These are phyloP conservation scores for Aspergillus sp. DNA, from an alignment of 2,329 filamentous ascomycete species.

Conservation along the genomic window DNA sequence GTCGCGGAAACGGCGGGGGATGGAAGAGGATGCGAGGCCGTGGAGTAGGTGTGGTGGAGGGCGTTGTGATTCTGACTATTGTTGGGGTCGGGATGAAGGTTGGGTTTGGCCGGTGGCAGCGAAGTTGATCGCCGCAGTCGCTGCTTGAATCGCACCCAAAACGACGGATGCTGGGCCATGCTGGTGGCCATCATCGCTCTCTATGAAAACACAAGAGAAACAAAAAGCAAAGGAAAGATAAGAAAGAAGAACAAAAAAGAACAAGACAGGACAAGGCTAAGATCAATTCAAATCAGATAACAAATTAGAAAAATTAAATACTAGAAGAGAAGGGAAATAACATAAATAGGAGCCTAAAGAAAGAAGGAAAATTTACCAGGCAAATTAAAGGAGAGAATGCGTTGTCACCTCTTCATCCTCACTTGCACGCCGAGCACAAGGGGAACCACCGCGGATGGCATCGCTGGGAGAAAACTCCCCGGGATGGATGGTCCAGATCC, in stretches of 20 bases:
- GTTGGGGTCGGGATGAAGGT: constrained; percentile 8
- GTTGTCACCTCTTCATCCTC: background rate
- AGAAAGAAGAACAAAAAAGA: background rate
- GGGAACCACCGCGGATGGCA: background rate
- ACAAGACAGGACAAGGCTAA: background rate
- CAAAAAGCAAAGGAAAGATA: background rate
- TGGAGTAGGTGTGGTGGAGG: constrained; percentile 1
- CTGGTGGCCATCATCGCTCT: constrained; percentile 23
- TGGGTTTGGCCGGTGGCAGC: constrained; percentile 17
- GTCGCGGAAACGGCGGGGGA: background rate
- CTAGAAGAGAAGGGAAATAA: background rate
- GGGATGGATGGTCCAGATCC: background rate
- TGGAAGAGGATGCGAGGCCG: background rate
- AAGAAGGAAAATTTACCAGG: background rate
- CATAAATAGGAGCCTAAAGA: background rate
- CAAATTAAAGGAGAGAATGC: background rate
- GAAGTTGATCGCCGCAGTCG: constrained; percentile 35
- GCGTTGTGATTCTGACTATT: constrained; percentile 5
- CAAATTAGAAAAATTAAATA: background rate
- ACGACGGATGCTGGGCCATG: constrained; percentile 25
- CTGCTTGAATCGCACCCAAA: constrained; percentile 36
- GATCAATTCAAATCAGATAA: background rate
- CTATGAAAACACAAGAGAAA: background rate
- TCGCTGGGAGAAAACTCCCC: background rate
- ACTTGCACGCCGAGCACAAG: background rate